Evolutionary conservation across 768 basidiomycete genomes (phyloP).

Genomic region (Paxillus ammoniavirescens): DNA sequence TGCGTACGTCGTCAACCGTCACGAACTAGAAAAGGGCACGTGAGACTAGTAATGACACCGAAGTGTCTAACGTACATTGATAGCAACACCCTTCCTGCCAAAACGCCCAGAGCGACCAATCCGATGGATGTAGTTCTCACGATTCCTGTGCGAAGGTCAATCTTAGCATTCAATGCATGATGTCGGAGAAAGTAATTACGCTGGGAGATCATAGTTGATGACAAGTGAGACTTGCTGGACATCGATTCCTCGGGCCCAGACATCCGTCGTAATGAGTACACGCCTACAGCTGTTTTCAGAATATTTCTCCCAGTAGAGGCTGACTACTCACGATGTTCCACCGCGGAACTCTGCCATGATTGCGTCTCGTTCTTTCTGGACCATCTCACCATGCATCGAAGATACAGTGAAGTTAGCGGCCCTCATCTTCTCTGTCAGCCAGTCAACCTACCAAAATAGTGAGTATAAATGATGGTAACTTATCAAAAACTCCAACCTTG

Average conservation of each 20-base stretch:
- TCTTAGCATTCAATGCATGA: slow-evolving; percentile 11
- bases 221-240: slow-evolving; percentile 97
- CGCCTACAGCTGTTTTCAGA: slow-evolving; percentile 48
- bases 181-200: slow-evolving; percentile 49
- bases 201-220: slow-evolving; percentile 95
- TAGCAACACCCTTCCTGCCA: slow-evolving; percentile 98
- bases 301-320: slow-evolving; percentile 4
- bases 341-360: slow-evolving; percentile 97
- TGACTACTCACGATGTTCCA: slow-evolving; percentile 73
- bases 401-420: slow-evolving; percentile 99
- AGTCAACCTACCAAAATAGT: slow-evolving; percentile 69
- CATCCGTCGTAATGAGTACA: slow-evolving; percentile 93
- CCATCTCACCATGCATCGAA: slow-evolving; percentile 96
- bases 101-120: slow-evolving; percentile 99
- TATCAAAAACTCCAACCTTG: slow-evolving; percentile 58
- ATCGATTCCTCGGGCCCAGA: slow-evolving; percentile 98
- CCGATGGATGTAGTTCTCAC: slow-evolving; percentile 99
- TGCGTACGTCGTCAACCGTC: slow-evolving; percentile 93
- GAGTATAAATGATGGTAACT: not conserved
- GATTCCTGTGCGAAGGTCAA: slow-evolving; percentile 53
- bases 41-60: slow-evolving; percentile 10
- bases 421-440: slow-evolving; percentile 98
- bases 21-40: slow-evolving; percentile 59
- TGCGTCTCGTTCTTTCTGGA: slow-evolving; percentile 90
- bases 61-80: slow-evolving; percentile 68